Evolutionary conservation across 345 rosid genomes (phyloP), one percentile per base, ranked within the genome.

Genomic region (Turnera subulata): DNA sequence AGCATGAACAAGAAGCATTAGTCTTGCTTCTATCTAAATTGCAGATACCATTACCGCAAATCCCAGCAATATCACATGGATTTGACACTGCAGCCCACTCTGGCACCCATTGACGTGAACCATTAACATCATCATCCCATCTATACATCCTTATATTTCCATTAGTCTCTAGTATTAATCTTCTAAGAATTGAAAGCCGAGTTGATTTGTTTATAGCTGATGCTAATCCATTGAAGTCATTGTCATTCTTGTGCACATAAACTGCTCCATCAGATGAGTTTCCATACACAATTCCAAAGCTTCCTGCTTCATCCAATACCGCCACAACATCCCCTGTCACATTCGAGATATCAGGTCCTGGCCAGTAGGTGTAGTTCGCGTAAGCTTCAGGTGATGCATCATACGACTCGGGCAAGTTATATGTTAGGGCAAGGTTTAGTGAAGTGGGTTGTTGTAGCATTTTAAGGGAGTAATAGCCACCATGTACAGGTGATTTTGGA

Each of bases 11-110:
- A 1, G 88, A 76, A 13, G 93, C 89, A 64, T 80, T 86, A 18
- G 87, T 83, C 72, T 84, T 88, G 76, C 82, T 81, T 56, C 83
- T 58, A 55, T 75, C 85, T 70, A 89, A 65, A 47, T 65, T 83
- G 63, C 98, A 92, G 7, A 92, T 73, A 40, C 96, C 98, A 37
- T 83, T 82, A 4, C 96, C 93, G 37, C 98, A 92, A 6, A 82
- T 76, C 3, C 98, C 98, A 2, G 98, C 84, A 47, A 89, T 81
- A 44, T 78, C 84, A 53, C 98, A 92, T 0, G 98, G 96, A 24
- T 92, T 92, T 37, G 96, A 86, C 8, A 83, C 86, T 12, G 95
- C 96, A 43, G 98, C 95, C 96, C 95, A 86, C 29, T 89, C 91
- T 1, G 95, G 68, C 0, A 89, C 88, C 95, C 95, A 92, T 52